Base-by-base conservation (phyloP, 1,284 basidiomycete species). In the Irpex sp. region DNA sequence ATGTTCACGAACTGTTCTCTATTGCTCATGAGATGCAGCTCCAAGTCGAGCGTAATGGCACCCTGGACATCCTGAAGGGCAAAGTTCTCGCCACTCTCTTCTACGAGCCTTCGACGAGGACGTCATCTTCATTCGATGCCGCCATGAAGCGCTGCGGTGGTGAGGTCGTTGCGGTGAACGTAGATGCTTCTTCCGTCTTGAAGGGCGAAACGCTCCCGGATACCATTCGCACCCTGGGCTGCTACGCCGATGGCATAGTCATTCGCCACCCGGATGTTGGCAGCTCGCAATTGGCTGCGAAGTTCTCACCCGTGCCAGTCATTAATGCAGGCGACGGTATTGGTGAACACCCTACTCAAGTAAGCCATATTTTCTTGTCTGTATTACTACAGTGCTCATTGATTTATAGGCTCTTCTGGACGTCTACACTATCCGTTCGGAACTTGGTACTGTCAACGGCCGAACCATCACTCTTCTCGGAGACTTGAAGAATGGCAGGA, bases 121-220 rank as follows among this genome's bases (percentile, higher is more conserved):
- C 97, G 2, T 93, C 91, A 63, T 84, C 90, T 14, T 98, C 96
- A 18, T 99, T 99, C 72, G 96, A 99, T 74, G 92, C 96, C 7
- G 97, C 97, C 14, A 99, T 99, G 97, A 95, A 96, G 74, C 87
- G 97, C 58, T 94, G 94, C 68, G 97, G 97, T 57, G 97, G 97
- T 47, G 88, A 96, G 70, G 96, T 99, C 49, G 90, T 98, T 33
- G 84, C 90, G 64, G 84, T 99, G 56, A 85, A 85, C 57, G 86
- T 87, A 3, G 91, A 93, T 59, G 82, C 82, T 9, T 96, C 94
- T 7, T 98, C 95, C 1, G 93, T 98, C 42, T 81, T 84, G 67
- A 99, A 99, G 79, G 97, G 97, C 60, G 97, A 99, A 80, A 91
- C 87, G 4, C 79, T 99, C 33, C 86, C 91, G 5, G 97, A 99